phyloP scores from a whole-genome alignment of 208 protist species.

The Spironucleus salmonicida region DNA sequence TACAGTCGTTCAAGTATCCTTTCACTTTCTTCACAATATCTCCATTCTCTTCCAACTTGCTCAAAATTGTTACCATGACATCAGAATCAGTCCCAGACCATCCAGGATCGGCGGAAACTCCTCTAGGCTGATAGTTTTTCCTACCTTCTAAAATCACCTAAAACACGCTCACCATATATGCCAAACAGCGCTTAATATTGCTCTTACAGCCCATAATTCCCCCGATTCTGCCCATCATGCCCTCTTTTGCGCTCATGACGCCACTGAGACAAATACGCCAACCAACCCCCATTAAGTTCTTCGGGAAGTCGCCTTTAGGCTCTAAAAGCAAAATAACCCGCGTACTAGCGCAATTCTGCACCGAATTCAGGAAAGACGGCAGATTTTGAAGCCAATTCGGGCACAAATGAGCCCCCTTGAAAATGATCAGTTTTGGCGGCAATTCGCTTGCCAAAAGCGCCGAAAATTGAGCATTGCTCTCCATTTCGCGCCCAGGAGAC shows the following conservation, averaged over 20 bases:
- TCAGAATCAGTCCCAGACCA: not conserved
- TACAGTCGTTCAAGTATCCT: not conserved
- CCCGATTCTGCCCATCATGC: no score
- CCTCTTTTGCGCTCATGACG: no score
- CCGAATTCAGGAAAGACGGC: not conserved
- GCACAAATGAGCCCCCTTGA: conserved; percentile 13
- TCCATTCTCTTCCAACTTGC: no score
- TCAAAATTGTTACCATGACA: not conserved
- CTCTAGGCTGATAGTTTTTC: not conserved
- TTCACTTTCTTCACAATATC: not conserved
- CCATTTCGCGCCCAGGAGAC: not conserved
- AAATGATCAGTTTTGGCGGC: not conserved
- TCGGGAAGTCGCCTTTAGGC: not conserved
- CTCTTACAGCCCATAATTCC: no score
- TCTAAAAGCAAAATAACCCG: conserved; percentile 20
- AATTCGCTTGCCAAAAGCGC: not conserved
- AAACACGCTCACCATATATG: not conserved
- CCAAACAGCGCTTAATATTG: not conserved
- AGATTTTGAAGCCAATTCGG: not conserved
- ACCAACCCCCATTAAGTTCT: not conserved
- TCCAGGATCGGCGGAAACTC: not conserved
- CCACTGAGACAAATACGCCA: not conserved
- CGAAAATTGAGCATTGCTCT: not conserved
- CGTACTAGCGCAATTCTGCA: not conserved
- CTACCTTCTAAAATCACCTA: not conserved